phyloP scores from a whole-genome alignment of 345 rosid species.

The Limnanthes douglasii region DNA sequence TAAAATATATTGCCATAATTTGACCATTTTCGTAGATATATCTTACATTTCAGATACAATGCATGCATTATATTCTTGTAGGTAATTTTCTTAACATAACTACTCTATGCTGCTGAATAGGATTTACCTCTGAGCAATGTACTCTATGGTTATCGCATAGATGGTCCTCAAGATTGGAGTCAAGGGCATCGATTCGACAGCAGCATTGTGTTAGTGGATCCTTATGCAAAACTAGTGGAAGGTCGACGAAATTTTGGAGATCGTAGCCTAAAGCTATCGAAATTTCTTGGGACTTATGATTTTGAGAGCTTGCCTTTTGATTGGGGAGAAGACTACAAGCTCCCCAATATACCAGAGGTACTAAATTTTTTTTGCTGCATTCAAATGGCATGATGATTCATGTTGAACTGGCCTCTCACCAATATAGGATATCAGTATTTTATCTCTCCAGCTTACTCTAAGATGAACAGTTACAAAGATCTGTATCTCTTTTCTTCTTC shows the following conservation, averaged over 20 bases:
- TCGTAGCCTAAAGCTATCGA: conserved; percentile 32
- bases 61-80: not conserved
- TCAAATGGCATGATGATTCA: conserved; percentile 3
- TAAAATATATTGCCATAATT: not conserved
- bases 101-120: too few species aligned
- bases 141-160: conserved; percentile 77
- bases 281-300: conserved; percentile 75
- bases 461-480: too few species aligned
- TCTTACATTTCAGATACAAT: too few species aligned
- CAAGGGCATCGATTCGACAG: conserved; percentile 78
- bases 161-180: conserved; percentile 70
- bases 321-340: conserved; percentile 66
- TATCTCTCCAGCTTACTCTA: too few species aligned
- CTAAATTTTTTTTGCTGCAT: not conserved
- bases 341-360: conserved; percentile 81
- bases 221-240: conserved; percentile 77
- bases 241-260: conserved; percentile 79
- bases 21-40: too few species aligned
- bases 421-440: too few species aligned
- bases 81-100: too few species aligned
- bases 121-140: conserved; percentile 56
- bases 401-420: conserved; percentile 2
- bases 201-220: conserved; percentile 56
- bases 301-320: conserved; percentile 64
- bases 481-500: too few species aligned